These are phyloP conservation scores for Pichia sp. DNA, from an alignment of 1,139 yeast genomes.

Conservation along the genomic window DNA sequence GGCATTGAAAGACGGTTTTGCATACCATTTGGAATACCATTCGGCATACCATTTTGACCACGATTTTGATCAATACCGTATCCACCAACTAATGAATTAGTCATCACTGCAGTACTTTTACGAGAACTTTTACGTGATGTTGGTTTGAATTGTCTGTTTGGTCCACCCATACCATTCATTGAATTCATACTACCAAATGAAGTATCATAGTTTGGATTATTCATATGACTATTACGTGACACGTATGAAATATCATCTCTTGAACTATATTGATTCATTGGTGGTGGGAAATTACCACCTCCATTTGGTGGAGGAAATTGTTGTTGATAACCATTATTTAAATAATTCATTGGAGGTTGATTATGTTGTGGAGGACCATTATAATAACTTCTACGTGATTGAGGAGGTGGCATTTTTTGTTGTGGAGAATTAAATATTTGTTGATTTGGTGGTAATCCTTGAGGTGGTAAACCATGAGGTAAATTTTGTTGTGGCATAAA, in stretches of 20 bases:
- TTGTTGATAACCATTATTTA: background rate
- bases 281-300: conserved; percentile 3
- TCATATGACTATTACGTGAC: conserved; percentile 13
- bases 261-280: conserved; percentile 14
- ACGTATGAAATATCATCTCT: conserved; percentile 22
- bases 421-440: conserved; percentile 21
- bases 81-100: conserved; percentile 17
- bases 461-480: conserved; percentile 30
- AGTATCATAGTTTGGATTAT: conserved; percentile 11
- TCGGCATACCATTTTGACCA: conserved; percentile 6
- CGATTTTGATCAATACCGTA: conserved; percentile 17
- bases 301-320: background rate
- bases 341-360: background rate
- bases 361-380: conserved; percentile 2
- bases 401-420: conserved; percentile 12
- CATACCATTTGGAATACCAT: conserved; percentile 15
- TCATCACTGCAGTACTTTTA: conserved; percentile 25
- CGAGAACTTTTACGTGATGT: conserved; percentile 30
- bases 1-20: conserved; percentile 16
- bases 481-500: conserved; percentile 26
- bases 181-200: conserved; percentile 12
- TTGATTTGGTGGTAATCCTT: conserved; percentile 28
- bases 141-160: conserved; percentile 27
- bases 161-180: conserved; percentile 4
- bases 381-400: conserved; percentile 6